Percentiles rank a stretch among this genome's conserved stretches.
Conservation (phyloP, 805 yeast species). For the Candida manassasensis region DNA sequence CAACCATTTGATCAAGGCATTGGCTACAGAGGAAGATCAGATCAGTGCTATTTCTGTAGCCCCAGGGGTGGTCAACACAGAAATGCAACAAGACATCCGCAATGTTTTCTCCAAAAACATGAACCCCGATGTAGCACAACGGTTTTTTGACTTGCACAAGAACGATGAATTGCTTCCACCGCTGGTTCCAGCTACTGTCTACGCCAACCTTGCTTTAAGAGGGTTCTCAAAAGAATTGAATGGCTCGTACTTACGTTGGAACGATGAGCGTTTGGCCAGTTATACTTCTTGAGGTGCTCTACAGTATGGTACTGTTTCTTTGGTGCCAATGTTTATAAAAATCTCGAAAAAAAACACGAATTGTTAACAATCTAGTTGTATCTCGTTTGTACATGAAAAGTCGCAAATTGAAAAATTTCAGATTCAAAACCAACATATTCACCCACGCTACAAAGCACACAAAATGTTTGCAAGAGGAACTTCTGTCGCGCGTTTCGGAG, state of each 20-base stretch:
- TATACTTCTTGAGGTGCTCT: constrained; percentile 2
- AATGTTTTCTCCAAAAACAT: constrained; percentile 54
- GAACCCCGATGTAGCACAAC: constrained; percentile 53
- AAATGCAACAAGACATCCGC: constrained; percentile 81
- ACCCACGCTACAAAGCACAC: too few relatives aligned
- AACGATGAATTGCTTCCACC: constrained; percentile 61
- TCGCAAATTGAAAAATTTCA: too few relatives aligned
- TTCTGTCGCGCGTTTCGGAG: background rate
- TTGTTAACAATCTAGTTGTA: too few relatives aligned
- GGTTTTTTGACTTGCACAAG: constrained; percentile 61
- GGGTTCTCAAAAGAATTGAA: constrained; percentile 56
- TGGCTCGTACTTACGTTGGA: constrained; percentile 66
- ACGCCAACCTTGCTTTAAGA: constrained; percentile 57
- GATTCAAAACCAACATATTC: too few relatives aligned
- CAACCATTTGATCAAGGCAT: constrained; percentile 64
- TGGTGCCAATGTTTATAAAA: too few relatives aligned
- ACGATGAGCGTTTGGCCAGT: constrained; percentile 31
- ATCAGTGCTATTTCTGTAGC: constrained; percentile 71
- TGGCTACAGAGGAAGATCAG: constrained; percentile 62
- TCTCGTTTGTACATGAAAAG: too few relatives aligned
- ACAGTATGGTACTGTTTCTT: background rate
- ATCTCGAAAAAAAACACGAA: too few relatives aligned
- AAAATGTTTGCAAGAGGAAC: constrained; percentile 1
- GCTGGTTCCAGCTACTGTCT: constrained; percentile 65
- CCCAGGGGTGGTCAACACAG: constrained; percentile 92